These are phyloP conservation scores for Singerocomus rubriflavus DNA, from an alignment of 1,284 basidiomycete genomes.

Conservation along the genomic window DNA sequence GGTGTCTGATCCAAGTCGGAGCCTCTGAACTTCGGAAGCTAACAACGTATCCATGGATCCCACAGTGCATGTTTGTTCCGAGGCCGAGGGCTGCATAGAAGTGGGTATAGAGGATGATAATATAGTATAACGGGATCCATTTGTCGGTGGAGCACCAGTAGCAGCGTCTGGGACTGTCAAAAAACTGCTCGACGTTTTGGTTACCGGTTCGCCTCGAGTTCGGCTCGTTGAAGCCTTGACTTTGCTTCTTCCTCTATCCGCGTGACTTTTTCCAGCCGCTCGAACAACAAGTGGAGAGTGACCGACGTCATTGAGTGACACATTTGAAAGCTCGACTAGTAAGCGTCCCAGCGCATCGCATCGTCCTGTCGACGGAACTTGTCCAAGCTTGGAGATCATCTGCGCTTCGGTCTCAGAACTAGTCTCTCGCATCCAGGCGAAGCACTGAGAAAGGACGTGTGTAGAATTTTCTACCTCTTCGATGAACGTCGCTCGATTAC, in stretches of 20 bases:
- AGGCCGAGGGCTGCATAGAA: not conserved
- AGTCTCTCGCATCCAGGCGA: not conserved
- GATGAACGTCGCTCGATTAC: accelerated
- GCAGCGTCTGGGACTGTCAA: not conserved
- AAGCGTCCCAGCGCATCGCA: constrained; percentile 11
- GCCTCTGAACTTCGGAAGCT: not conserved
- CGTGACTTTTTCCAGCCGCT: not conserved
- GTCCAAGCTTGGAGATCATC: not conserved
- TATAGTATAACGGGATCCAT: not conserved
- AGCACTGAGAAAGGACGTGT: not conserved
- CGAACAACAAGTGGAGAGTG: not conserved
- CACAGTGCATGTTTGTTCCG: too few species aligned
- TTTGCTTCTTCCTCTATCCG: not conserved
- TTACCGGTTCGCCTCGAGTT: not conserved
- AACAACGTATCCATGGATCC: not conserved
- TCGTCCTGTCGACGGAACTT: not conserved
- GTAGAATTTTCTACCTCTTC: not conserved
- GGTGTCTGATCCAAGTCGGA: not conserved
- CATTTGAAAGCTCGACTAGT: constrained; percentile 4
- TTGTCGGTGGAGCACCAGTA: not conserved
- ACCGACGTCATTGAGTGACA: not conserved
- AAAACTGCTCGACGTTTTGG: not conserved
- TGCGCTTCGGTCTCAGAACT: too few species aligned
- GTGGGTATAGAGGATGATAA: not conserved
- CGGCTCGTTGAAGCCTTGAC: not conserved